Percentiles rank a stretch among this genome's conserved stretches.
Evolutionary conservation across 1,284 basidiomycete species (phyloP).

Genomic region (Cutaneotrichosporon cutaneum): DNA sequence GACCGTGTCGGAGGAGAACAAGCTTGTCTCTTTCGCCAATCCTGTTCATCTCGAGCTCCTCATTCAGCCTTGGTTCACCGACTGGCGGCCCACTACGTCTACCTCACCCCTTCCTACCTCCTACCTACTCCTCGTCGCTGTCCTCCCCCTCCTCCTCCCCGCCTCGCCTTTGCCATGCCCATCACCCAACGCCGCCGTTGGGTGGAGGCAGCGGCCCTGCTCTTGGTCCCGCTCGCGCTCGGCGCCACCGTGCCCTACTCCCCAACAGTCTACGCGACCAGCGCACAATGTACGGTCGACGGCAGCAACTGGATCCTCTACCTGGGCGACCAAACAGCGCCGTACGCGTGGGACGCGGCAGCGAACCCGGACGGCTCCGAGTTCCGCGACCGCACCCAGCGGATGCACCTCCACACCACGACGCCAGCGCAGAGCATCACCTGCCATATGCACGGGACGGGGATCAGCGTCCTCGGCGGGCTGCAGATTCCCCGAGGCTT

Average conservation of each 20-base stretch:
- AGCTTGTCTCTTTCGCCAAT: too few relatives aligned
- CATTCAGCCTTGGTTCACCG: too few relatives aligned
- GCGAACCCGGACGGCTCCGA: not conserved
- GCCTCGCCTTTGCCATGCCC: too few relatives aligned
- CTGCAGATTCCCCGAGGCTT: not conserved
- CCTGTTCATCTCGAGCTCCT: too few relatives aligned
- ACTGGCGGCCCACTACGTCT: too few relatives aligned
- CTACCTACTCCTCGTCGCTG: not conserved
- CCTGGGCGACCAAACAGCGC: not conserved
- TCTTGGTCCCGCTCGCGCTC: not conserved
- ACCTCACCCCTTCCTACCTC: not conserved
- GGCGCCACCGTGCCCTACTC: not conserved
- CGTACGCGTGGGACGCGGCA: slow-evolving; percentile 2
- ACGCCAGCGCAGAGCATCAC: not conserved
- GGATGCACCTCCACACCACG: not conserved
- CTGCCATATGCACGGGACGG: not conserved
- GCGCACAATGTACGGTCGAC: not conserved
- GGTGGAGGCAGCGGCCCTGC: slow-evolving; percentile 1
- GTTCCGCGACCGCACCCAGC: not conserved
- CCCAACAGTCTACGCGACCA: not conserved
- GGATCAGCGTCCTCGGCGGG: slow-evolving; percentile 1
- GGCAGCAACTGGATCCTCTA: slow-evolving; percentile 5
- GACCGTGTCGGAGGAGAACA: too few relatives aligned
- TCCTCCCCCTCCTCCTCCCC: not conserved
- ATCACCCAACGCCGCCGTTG: slow-evolving; percentile 3